Conservation (phyloP, 106 monocot genomes). For the Apostasia ramifera region DNA sequence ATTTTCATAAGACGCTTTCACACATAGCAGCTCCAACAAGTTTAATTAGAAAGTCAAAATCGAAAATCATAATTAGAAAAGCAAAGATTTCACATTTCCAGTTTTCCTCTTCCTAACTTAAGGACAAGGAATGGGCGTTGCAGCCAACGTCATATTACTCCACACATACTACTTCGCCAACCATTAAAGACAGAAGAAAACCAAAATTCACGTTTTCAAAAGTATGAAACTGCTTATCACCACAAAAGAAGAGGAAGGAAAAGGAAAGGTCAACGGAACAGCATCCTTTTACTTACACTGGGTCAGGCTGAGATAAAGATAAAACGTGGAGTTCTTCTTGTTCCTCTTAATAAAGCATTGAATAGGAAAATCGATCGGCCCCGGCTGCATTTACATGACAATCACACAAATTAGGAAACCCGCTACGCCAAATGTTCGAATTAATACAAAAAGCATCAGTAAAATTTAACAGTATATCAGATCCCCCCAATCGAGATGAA, state of each 20-base stretch:
- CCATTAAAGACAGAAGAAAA: no score
- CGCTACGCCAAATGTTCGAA: not conserved
- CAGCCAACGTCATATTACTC: no score
- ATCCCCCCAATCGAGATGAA: not conserved
- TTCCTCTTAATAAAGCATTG: constrained; percentile 77
- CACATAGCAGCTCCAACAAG: no score
- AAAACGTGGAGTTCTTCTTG: constrained; percentile 63
- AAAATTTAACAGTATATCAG: not conserved
- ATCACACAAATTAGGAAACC: not conserved
- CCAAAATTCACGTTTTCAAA: no score
- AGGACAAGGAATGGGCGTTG: no score
- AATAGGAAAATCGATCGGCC: constrained; percentile 51
- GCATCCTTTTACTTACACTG: constrained; percentile 26
- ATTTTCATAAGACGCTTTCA: no score
- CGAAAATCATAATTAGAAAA: no score
- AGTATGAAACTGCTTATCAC: no score
- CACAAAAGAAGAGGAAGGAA: not conserved
- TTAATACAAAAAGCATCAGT: not conserved
- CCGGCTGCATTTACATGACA: constrained; percentile 35
- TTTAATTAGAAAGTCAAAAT: no score
- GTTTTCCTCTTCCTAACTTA: no score
- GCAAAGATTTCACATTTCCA: no score
- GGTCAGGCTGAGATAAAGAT: constrained; percentile 55
- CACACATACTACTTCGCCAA: no score
- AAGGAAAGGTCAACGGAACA: not conserved